Evolutionary conservation across 495 filamentous ascomycete genomes (phyloP).

Genomic region (Patellaria atrata): DNA sequence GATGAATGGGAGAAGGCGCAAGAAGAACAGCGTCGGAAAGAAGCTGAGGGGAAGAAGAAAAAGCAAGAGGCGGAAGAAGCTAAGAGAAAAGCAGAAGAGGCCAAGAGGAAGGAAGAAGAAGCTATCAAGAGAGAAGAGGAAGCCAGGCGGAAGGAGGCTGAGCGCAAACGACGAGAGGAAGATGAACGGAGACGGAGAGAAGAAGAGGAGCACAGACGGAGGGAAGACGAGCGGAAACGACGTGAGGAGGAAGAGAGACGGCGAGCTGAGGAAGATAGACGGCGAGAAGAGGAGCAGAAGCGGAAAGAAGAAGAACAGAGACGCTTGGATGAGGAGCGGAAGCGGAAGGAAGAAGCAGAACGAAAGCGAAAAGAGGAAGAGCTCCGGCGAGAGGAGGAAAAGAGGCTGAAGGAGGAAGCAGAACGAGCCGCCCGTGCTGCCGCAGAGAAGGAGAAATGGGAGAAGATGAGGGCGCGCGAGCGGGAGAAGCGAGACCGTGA

Average conservation of each 20-base stretch:
- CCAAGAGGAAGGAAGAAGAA: constrained; percentile 24
- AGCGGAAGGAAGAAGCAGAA: constrained; percentile 43
- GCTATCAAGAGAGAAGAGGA: constrained; percentile 26
- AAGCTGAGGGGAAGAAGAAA: constrained; percentile 41
- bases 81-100: constrained; percentile 33
- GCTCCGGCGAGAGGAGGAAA: constrained; percentile 34
- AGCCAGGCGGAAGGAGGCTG: too few relatives aligned
- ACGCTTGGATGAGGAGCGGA: constrained; percentile 45
- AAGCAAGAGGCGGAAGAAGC: too few relatives aligned
- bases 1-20: constrained; percentile 55
- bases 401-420: constrained; percentile 26
- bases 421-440: constrained; percentile 28
- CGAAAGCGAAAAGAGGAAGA: constrained; percentile 41
- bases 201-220: constrained; percentile 26
- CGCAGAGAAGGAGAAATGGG: constrained; percentile 32
- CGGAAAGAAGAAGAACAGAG: constrained; percentile 33
- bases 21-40: constrained; percentile 50
- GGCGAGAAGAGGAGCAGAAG: constrained; percentile 32
- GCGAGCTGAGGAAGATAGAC: constrained; percentile 35
- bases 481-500: constrained; percentile 29
- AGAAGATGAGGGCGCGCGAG: constrained; percentile 29
- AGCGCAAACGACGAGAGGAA: constrained; percentile 34
- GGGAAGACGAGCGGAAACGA: constrained; percentile 37
- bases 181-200: constrained; percentile 21
- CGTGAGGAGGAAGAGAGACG: constrained; percentile 45